A percentile compares a stretch with the other conserved stretches of the same genome.
phyloP scores from a whole-genome alignment of 805 yeast species.

The Scheffersomyces spartinae region DNA sequence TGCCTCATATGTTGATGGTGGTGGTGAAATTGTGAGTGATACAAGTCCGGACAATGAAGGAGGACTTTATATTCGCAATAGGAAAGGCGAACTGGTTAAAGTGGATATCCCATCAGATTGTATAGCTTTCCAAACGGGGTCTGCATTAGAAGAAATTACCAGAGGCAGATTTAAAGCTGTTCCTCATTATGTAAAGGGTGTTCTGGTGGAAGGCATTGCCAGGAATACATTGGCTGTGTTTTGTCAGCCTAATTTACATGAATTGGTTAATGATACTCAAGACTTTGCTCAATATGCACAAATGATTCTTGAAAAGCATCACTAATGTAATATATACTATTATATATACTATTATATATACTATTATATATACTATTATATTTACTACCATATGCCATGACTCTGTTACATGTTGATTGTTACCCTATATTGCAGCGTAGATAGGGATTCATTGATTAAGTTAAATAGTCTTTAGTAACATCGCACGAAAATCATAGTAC shows the following conservation, averaged over 20 bases:
- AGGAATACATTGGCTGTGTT: slow-evolving; percentile 52
- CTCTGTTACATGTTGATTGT: too few species aligned
- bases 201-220: slow-evolving; percentile 20
- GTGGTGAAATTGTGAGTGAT: slow-evolving; percentile 9
- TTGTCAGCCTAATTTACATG: slow-evolving; percentile 48
- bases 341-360: too few species aligned
- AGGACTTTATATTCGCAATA: slow-evolving; percentile 39
- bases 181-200: slow-evolving; percentile 43
- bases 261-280: slow-evolving; percentile 30
- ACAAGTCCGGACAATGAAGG: slow-evolving; percentile 32
- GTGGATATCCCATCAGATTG: slow-evolving; percentile 45
- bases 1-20: slow-evolving; percentile 37
- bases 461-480: too few species aligned
- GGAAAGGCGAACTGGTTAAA: slow-evolving; percentile 32
- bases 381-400: too few species aligned
- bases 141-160: slow-evolving; percentile 41
- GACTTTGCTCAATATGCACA: slow-evolving; percentile 39
- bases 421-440: neutral
- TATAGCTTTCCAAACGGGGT: slow-evolving; percentile 52
- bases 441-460: too few species aligned
- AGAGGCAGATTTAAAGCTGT: slow-evolving; percentile 42
- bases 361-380: too few species aligned
- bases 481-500: too few species aligned
- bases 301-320: slow-evolving; percentile 29
- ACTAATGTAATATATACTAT: too few species aligned